Percentiles rank a stretch among this genome's conserved stretches.
These are phyloP conservation scores for Populus trichocarpa DNA, from an alignment of 441 rosid genomes.

Conservation along the genomic window DNA sequence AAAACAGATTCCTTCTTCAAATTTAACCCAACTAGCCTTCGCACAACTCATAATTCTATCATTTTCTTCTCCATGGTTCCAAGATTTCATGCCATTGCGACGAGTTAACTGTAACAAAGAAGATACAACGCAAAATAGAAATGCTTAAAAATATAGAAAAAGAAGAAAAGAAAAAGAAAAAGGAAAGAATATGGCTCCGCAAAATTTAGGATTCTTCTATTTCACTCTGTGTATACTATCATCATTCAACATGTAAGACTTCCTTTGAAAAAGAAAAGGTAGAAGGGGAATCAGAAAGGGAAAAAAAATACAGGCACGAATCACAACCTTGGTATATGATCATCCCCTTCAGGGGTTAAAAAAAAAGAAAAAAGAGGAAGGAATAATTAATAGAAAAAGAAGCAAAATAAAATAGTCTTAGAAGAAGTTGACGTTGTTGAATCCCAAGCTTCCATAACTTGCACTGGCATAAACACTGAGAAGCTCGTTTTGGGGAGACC, in stretches of 20 bases:
- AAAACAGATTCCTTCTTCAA: no score
- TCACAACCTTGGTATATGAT: slow-evolving; percentile 7
- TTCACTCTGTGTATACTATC: slow-evolving; percentile 8
- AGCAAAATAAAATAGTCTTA: neutral
- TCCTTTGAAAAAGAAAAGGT: slow-evolving; percentile 5
- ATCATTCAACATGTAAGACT: slow-evolving; percentile 5
- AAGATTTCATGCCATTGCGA: neutral
- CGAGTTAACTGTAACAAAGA: neutral
- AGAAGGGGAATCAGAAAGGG: neutral
- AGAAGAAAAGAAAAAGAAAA: neutral
- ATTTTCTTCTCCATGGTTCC: neutral
- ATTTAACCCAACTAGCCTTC: no score
- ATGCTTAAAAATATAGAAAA: neutral
- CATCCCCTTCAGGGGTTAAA: neutral
- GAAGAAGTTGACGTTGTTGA: slow-evolving; percentile 33
- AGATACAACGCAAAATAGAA: no score
- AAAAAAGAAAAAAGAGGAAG: neutral
- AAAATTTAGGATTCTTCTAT: slow-evolving; percentile 13
- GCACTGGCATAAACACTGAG: slow-evolving; percentile 40
- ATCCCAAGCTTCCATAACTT: slow-evolving; percentile 31
- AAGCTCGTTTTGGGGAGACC: slow-evolving; percentile 45
- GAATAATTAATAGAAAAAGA: neutral
- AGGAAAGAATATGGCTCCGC: neutral
- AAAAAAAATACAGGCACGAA: neutral
- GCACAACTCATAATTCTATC: neutral